These are phyloP conservation scores for Solanum chacoense DNA, from an alignment of 305 asterid genomes.

Conservation along the genomic window DNA sequence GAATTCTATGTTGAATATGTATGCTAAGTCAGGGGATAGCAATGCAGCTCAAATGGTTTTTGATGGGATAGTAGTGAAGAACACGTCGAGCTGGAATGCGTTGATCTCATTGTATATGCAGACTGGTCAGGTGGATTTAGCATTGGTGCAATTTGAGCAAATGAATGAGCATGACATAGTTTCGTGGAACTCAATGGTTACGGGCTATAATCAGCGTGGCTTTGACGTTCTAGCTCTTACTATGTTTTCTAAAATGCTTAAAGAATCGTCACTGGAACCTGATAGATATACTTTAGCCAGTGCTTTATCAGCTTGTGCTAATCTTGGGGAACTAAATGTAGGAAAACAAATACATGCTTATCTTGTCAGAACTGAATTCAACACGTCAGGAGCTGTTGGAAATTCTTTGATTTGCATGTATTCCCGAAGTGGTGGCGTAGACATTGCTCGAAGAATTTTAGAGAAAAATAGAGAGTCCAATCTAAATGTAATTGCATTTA, in stretches of 20 bases:
- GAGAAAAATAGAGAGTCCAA: slow-evolving; percentile 22
- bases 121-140: slow-evolving; percentile 43
- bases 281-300: slow-evolving; percentile 69
- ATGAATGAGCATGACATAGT: slow-evolving; percentile 59
- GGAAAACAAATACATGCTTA: slow-evolving; percentile 74
- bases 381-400: slow-evolving; percentile 46
- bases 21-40: slow-evolving; percentile 55
- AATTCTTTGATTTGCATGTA: slow-evolving; percentile 72
- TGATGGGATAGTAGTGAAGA: slow-evolving; percentile 41
- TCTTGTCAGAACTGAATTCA: slow-evolving; percentile 40
- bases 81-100: slow-evolving; percentile 54
- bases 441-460: slow-evolving; percentile 41
- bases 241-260: slow-evolving; percentile 48
- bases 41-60: slow-evolving; percentile 36
- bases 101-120: slow-evolving; percentile 62
- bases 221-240: slow-evolving; percentile 37
- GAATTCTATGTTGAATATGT: slow-evolving; percentile 74
- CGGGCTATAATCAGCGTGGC: slow-evolving; percentile 72
- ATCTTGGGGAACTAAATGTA: slow-evolving; percentile 26
- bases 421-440: slow-evolving; percentile 58
- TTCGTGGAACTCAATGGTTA: slow-evolving; percentile 77
- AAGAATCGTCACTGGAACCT: slow-evolving; percentile 34
- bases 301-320: slow-evolving; percentile 70
- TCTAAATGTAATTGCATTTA: slow-evolving; percentile 58
- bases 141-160: slow-evolving; percentile 43